Percentiles rank a stretch among this genome's conserved stretches.
phyloP scores from a whole-genome alignment of 768 basidiomycete species.

The Paxillus rubicundulus region DNA sequence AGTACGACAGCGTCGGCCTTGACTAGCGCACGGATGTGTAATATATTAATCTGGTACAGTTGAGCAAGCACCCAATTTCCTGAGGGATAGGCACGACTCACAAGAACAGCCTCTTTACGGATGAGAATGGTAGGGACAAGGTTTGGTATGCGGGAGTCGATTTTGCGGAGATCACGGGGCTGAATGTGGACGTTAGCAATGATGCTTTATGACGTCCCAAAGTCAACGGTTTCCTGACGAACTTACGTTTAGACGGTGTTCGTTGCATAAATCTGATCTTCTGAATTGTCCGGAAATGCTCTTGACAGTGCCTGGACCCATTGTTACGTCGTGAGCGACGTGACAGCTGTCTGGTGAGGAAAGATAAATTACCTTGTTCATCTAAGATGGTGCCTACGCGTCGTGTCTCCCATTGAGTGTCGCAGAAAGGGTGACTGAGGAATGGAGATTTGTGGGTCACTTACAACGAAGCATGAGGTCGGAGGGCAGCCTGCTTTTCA shows the following conservation, averaged over 20 bases:
- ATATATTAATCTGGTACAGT: conserved; percentile 71
- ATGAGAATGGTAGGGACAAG: conserved; percentile 92
- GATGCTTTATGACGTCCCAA: conserved; percentile 16
- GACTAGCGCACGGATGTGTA: conserved; percentile 92
- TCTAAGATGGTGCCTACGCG: conserved; percentile 81
- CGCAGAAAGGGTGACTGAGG: conserved; percentile 6
- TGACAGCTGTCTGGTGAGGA: conserved; percentile 9
- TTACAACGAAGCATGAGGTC: conserved; percentile 90
- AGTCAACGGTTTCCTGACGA: conserved; percentile 11
- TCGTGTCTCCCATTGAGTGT: conserved; percentile 17
- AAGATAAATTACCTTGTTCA: conserved; percentile 58
- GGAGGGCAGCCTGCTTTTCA: conserved; percentile 83
- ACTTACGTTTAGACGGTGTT: conserved; percentile 88
- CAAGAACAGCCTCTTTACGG: conserved; percentile 83
- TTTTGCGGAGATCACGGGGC: conserved; percentile 95
- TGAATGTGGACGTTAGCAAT: conserved; percentile 35
- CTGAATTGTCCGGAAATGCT: conserved; percentile 89
- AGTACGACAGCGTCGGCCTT: conserved; percentile 90
- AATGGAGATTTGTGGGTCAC: conserved; percentile 32
- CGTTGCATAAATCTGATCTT: conserved; percentile 82
- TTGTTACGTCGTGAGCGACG: conserved; percentile 27
- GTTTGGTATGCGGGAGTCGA: conserved; percentile 92
- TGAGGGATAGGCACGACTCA: conserved; percentile 36
- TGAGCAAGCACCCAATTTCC: conserved; percentile 10
- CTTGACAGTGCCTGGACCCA: conserved; percentile 69